Evolutionary conservation across 305 asterid species (phyloP), one percentile per base, ranked within the genome.

Genomic region (Coffea humblotiana): DNA sequence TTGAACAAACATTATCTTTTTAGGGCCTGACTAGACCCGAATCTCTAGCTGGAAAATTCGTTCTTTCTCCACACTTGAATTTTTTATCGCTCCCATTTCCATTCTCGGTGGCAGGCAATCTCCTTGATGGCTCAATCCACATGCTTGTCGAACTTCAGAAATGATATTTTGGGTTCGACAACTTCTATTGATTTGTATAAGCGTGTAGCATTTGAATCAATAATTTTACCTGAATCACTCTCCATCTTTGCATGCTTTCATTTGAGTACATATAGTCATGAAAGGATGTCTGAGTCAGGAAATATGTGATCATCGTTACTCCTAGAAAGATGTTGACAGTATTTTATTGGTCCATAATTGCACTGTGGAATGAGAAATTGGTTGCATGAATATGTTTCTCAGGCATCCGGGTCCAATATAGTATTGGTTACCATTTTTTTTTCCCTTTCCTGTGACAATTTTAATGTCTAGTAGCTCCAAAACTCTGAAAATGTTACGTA

Each of bases 1-100:
- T 7, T 63, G 67, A 0, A 79, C 82, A 63, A 79, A 72, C 82
- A 72, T 72, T 72, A 72, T 61, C 82, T 6, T 21, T 6, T 70
- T 45, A 13, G 6, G 64, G 21, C 64, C 21, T 58, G 23, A 25
- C 5, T 40, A 40, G 32, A 32, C 32, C 32, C 43, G 43, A 40
- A 5, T 40, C 43, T 40, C 43, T 40, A 40, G 43, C 43, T 51
- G 9, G 48, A 51, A 27, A 14, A 6, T n/a, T 3, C 12, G 54
- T 43, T 21, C 29, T 40, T 13, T 43, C 52, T n/a, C 15, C 25
- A 40, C 43, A 40, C 6, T 40, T 40, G 43, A 40, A 69, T 21
- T n/a, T 25, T 61, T 61, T 29, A 61, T 9, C 25, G 35, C 29
- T 48, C 40, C 40, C 52, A 74, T 25, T 56, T 40, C 43, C 43